phyloP scores from a whole-genome alignment of 305 asterid species.

The Fraxinus sp. region DNA sequence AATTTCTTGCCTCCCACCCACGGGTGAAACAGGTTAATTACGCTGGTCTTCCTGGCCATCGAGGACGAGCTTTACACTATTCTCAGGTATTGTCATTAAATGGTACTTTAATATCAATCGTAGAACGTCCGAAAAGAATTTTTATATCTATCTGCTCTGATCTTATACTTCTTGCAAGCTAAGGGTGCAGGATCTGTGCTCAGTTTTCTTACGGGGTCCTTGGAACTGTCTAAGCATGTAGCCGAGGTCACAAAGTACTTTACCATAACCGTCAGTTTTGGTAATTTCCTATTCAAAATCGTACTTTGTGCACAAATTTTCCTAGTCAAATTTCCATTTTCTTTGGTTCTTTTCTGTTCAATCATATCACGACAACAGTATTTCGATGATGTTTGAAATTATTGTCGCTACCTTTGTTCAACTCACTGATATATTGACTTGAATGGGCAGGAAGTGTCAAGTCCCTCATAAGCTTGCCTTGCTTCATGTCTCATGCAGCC shows the following conservation, averaged over 20 bases:
- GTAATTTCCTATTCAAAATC: slow-evolving; percentile 37
- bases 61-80: slow-evolving; percentile 76
- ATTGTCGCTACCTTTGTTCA: neutral
- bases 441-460: slow-evolving; percentile 70
- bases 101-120: neutral
- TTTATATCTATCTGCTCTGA: neutral
- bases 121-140: neutral
- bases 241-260: slow-evolving; percentile 81
- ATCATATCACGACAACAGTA: neutral
- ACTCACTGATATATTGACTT: neutral
- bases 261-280: slow-evolving; percentile 93
- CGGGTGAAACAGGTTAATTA: slow-evolving; percentile 68
- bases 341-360: neutral
- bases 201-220: slow-evolving; percentile 92
- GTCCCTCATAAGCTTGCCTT: slow-evolving; percentile 88
- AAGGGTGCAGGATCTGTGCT: slow-evolving; percentile 95
- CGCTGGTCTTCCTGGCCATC: slow-evolving; percentile 80
- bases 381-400: neutral
- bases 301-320: neutral
- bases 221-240: slow-evolving; percentile 80
- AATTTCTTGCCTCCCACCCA: slow-evolving; percentile 75
- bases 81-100: slow-evolving; percentile 62
- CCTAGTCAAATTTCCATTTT: neutral
- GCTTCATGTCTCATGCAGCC: slow-evolving; percentile 89
- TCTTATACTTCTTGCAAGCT: slow-evolving; percentile 48